Conservation (phyloP, 2,329 filamentous ascomycete genomes). For the Venturia aucupariae region DNA sequence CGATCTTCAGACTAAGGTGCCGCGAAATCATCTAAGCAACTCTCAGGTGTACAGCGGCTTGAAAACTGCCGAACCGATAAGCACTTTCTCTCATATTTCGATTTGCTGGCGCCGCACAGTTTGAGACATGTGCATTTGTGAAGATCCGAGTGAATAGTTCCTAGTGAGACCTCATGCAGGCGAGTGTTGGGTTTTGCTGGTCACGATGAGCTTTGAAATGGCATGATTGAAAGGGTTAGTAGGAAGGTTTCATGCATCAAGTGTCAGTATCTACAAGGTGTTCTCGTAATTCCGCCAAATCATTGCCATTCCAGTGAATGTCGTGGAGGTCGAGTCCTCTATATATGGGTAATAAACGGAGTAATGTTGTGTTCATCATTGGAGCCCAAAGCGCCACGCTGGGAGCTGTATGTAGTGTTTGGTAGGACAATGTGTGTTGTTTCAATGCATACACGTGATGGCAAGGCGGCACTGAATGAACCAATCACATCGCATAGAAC, state of each 20-base stretch:
- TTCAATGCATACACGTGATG: background rate
- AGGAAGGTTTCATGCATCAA: background rate
- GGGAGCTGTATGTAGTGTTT: background rate
- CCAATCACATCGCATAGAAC: background rate
- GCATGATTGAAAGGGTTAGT: background rate
- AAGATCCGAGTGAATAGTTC: background rate
- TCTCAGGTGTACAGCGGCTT: too few relatives aligned
- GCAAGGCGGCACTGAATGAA: background rate
- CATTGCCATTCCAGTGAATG: background rate
- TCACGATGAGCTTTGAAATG: background rate
- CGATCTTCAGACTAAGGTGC: too few relatives aligned
- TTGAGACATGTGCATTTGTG: background rate
- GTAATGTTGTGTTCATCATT: background rate
- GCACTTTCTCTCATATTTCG: too few relatives aligned
- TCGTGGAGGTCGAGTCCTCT: background rate
- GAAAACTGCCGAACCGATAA: too few relatives aligned
- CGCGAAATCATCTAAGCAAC: too few relatives aligned
- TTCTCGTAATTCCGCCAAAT: background rate
- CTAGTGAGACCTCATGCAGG: background rate
- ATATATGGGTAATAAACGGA: background rate
- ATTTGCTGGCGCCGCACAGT: too few relatives aligned
- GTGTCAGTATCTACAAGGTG: background rate
- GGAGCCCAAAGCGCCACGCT: background rate
- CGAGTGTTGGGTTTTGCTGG: too few relatives aligned
- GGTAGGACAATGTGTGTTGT: conserved; percentile 6